phyloP scores from a whole-genome alignment of 2,329 filamentous ascomycete species.

The Microdochium trichocladiopsis region DNA sequence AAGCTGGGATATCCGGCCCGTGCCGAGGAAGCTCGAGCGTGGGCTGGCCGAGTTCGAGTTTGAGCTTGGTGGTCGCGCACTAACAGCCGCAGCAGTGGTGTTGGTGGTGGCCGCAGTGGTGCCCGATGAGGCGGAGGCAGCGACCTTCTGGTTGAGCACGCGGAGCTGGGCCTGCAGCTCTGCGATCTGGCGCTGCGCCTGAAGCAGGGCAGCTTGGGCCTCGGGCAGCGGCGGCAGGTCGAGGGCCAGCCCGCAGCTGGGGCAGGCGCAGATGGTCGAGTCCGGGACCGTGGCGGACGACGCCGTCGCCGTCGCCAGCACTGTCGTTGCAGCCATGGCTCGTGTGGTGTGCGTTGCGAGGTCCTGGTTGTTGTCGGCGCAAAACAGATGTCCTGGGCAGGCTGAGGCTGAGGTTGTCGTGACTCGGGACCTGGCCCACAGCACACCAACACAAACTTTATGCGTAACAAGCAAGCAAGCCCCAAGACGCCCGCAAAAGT shows the following conservation, averaged over 20 bases:
- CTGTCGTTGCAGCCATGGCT: not conserved
- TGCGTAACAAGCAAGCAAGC: no score
- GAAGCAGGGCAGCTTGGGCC: slow-evolving; percentile 34
- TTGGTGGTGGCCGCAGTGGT: no score
- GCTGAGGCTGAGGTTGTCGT: no score
- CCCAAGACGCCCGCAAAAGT: no score
- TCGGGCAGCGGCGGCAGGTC: not conserved
- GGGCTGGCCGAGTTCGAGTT: slow-evolving; percentile 8
- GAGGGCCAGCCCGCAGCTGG: not conserved
- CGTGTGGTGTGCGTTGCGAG: not conserved
- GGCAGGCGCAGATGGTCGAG: not conserved
- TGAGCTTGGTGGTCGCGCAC: not conserved
- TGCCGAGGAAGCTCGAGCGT: slow-evolving; percentile 20
- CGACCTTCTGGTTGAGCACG: slow-evolving; percentile 59
- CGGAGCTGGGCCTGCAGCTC: slow-evolving; percentile 67
- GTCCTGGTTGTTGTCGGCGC: no score
- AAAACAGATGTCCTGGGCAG: no score
- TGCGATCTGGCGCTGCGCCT: slow-evolving; percentile 53
- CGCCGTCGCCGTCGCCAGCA: not conserved
- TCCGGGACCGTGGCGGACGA: not conserved
- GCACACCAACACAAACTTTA: no score
- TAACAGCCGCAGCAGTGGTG: slow-evolving; percentile 6
- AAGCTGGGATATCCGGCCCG: slow-evolving; percentile 20
- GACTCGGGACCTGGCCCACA: no score
- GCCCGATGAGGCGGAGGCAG: no score